phyloP scores from a whole-genome alignment of 2,329 filamentous ascomycete species.

The Phyllachora maydis region DNA sequence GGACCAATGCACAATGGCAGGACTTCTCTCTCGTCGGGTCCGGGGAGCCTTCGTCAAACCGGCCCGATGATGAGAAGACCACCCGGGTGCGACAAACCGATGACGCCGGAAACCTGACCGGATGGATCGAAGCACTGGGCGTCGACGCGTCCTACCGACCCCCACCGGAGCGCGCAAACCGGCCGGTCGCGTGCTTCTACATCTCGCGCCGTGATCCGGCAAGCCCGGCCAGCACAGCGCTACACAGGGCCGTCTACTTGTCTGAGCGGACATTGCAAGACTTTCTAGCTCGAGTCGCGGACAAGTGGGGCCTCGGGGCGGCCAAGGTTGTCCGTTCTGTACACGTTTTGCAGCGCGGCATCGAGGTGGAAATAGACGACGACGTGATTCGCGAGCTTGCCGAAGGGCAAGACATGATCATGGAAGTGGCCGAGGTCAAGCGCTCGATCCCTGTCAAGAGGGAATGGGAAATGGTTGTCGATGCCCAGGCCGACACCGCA shows the following conservation, averaged over 20 bases:
- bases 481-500: slow-evolving; percentile 18
- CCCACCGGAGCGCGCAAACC: slow-evolving; percentile 48
- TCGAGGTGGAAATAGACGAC: slow-evolving; percentile 78
- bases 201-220: slow-evolving; percentile 35
- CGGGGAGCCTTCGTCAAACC: slow-evolving; percentile 32
- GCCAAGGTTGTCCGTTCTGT: slow-evolving; percentile 50
- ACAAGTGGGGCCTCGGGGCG: slow-evolving; percentile 65
- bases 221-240: slow-evolving; percentile 31
- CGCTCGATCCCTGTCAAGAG: slow-evolving; percentile 20
- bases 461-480: slow-evolving; percentile 42
- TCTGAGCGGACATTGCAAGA: slow-evolving; percentile 56
- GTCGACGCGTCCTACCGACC: slow-evolving; percentile 76
- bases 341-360: slow-evolving; percentile 49
- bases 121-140: slow-evolving; percentile 79
- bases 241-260: slow-evolving; percentile 74
- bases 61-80: no score
- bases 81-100: slow-evolving; percentile 31
- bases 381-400: slow-evolving; percentile 66
- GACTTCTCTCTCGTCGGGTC: slow-evolving; percentile 27
- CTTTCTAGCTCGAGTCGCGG: slow-evolving; percentile 49
- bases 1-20: slow-evolving; percentile 30
- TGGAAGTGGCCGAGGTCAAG: slow-evolving; percentile 36
- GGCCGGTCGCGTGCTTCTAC: slow-evolving; percentile 76
- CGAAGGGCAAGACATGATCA: slow-evolving; percentile 82
- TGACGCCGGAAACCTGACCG: slow-evolving; percentile 44